Base-by-base conservation (phyloP, 768 basidiomycete genomes). In the Holtermannia corniformis region DNA sequence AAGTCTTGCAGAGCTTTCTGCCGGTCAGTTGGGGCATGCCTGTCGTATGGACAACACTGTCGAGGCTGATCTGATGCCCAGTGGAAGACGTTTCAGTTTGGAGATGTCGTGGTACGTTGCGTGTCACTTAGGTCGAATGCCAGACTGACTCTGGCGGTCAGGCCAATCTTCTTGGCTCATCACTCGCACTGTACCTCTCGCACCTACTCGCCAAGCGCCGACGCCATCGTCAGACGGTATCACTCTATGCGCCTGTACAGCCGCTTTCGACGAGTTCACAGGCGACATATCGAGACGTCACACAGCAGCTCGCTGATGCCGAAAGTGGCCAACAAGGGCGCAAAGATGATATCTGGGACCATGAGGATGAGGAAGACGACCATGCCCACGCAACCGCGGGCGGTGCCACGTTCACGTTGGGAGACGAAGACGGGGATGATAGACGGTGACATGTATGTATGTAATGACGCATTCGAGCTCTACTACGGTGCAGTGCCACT, bases 51-150 rank as follows among this genome's bases (percentile, higher is more conserved):
- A 5, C 5, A 22, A 26, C 11, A 26, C 14, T 10, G 5, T 47
- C 22, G 27, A 20, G 16, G 46, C 14, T 11, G 43, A 14, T 13
- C 11, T 21, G 11, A 44, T 44, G 43, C 43, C 3, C 45, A 72
- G 70, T 72, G 66, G 66, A 72, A 68, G 47, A 57, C 56, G 21
- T 72, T 72, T 48, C 63, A 72, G 46, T 62, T 58, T 41, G 61
- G 66, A 23, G 70, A 72, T 50, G 60, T 72, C 37, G 28, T 63
- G 2, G 67, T 65, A 25, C 41, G 62, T 58, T 7, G 4, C 7
- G 20, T 43, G 13, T 46, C 23, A 24, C 26, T 26, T 41, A 37
- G 11, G 40, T 24, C 12, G 26, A 48, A 13, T 26, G 24, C 41
- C 26, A n/a, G n/a, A n/a, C n/a, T n/a, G n/a, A n/a, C n/a, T n/a